Base-by-base conservation (phyloP, 129 eudicot species). In the Oenanthe sinensis region DNA sequence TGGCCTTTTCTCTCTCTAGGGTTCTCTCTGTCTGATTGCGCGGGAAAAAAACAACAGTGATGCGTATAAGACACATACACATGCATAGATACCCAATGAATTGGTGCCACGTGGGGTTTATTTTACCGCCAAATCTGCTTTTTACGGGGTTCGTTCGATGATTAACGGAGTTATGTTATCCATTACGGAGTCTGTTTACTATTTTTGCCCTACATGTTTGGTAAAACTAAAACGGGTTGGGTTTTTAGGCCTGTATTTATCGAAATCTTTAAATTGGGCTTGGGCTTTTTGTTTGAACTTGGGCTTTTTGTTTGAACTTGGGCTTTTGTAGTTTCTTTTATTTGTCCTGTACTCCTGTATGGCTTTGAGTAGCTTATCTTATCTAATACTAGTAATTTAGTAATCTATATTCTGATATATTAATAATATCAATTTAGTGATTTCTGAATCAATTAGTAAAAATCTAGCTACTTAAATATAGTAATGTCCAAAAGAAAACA, bases 21-120 rank as follows among this genome's bases (percentile, higher is more conserved):
- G 90, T 79, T 87, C 90, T 76, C 82, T 69, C 71, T 62, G 82
- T 81, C 75, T 76, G 84, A 81, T 74, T 75, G 90, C 90, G 90
- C 90, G 90, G 90, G 90, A 87, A 87, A 86, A 76, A 79, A 87
- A 87, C 82, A 76, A 79, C 77, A 39, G 48, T 47, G 74, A 81
- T 81, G 75, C 36, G 75, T 54, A 78, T 47, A 8, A 4, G 36
- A 33, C 52, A 70, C 6, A 54, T 69, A 69, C 78, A 76, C 86
- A 78, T 80, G 44, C 81, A 82, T 86, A 52, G 69, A 63, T 1
- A 47, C 6, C 77, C 2, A 74, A 74, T 74, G 19, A 22, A 3
- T 1, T 13, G 0, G 7, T 26, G 77, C 58, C 77, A 74, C 60
- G 60, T 74, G 40, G 19, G 19, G 5, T n/a, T 13, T 74, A 74